Percentiles rank a stretch among this genome's conserved stretches.
Conservation (phyloP, 2,329 filamentous ascomycete genomes). For the Dendryphion nanum region DNA sequence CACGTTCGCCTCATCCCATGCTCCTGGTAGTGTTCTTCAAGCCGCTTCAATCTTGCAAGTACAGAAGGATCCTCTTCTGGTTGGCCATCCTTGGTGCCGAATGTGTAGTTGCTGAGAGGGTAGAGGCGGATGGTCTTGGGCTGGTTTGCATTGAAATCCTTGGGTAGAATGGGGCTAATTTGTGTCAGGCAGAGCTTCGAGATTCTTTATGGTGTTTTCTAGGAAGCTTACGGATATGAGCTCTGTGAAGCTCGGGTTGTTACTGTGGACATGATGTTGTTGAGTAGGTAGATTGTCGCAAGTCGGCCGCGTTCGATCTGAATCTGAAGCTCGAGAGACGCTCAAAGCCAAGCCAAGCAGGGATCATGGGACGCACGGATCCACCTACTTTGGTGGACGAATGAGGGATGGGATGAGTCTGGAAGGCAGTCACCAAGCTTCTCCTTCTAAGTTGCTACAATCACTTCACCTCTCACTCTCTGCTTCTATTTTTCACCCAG, state of each 20-base stretch:
- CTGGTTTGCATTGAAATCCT: slow-evolving; percentile 85
- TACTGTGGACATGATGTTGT: slow-evolving; percentile 74
- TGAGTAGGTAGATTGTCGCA: too few relatives aligned
- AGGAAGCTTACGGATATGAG: slow-evolving; percentile 59
- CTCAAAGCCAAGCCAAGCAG: too few relatives aligned
- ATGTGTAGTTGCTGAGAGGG: slow-evolving; percentile 97
- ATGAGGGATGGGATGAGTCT: too few relatives aligned
- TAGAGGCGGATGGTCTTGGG: slow-evolving; percentile 87
- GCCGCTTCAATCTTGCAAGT: slow-evolving; percentile 81
- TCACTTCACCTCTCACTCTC: too few relatives aligned
- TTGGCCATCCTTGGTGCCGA: slow-evolving; percentile 96
- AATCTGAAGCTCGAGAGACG: too few relatives aligned
- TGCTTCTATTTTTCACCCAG: too few relatives aligned
- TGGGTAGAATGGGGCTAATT: slow-evolving; percentile 68
- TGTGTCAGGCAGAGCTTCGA: too few relatives aligned
- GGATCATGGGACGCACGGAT: too few relatives aligned
- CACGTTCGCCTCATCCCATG: slow-evolving; percentile 97
- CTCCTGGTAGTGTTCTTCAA: slow-evolving; percentile 91
- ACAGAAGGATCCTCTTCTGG: slow-evolving; percentile 97
- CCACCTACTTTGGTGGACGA: too few relatives aligned
- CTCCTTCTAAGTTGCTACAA: slow-evolving; percentile 1
- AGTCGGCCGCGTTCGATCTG: too few relatives aligned
- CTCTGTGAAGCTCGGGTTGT: slow-evolving; percentile 74
- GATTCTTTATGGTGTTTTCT: too few relatives aligned
- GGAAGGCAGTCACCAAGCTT: too few relatives aligned